Base-by-base conservation (phyloP, 352 stramenopile species). In the Phytophthora syringae region DNA sequence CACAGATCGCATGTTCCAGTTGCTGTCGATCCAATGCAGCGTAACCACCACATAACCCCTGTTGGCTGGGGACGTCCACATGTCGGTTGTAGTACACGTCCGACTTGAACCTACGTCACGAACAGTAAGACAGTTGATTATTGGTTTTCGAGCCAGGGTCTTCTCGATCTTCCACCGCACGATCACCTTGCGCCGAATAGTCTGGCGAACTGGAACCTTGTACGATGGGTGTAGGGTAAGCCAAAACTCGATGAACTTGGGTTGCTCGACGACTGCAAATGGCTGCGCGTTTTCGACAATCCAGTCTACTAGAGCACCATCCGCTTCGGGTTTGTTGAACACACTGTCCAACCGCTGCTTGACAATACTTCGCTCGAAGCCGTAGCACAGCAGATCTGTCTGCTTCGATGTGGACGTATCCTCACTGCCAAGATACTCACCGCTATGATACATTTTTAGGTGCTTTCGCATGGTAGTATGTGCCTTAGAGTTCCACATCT, bases 51-150 rank as follows among this genome's bases (percentile, higher is more conserved):
- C 67, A 40, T 72, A 72, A 0, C 52, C 58, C n/a, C n/a, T n/a
- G n/a, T n/a, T n/a, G n/a, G n/a, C n/a, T n/a, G 56, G 37, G 12
- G 53, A 72, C 0, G 58, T 70, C 68, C 58, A 76, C 58, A 70
- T 61, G 22, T 68, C 56, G 0, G 48, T 67, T 4, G 63, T 70
- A 15, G 68, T 18, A n/a, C 51, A 47, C 20, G 49, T 44, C 6
- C 60, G 49, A 34, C 42, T 16, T 3, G 43, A 42, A 21, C 16
- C n/a, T n/a, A n/a, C n/a, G n/a, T n/a, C n/a, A n/a, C n/a, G n/a
- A n/a, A n/a, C n/a, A n/a, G n/a, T n/a, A n/a, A n/a, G n/a, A n/a
- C n/a, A n/a, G n/a, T n/a, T n/a, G n/a, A n/a, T n/a, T n/a, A n/a
- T n/a, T n/a, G n/a, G n/a, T n/a, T n/a, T n/a, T n/a, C n/a, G n/a